A percentile compares a stretch with the other conserved stretches of the same genome.
These are phyloP conservation scores for Cicer bijugum DNA, from an alignment of 306 rosid species.

Conservation along the genomic window DNA sequence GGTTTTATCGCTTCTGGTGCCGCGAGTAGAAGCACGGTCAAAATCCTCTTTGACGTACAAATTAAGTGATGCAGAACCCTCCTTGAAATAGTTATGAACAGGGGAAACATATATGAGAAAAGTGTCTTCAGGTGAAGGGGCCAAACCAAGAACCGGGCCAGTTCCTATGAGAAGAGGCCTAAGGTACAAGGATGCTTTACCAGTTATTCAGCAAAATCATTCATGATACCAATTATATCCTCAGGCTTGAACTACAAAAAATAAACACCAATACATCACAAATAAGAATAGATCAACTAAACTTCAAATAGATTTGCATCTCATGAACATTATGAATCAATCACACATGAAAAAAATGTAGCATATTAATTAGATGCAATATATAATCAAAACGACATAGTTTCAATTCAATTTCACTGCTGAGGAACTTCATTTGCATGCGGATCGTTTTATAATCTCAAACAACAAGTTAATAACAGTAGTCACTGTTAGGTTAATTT, in stretches of 20 bases:
- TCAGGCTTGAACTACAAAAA: conserved; percentile 65
- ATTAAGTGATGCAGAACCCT: conserved; percentile 82
- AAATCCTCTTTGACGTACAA: conserved; percentile 76
- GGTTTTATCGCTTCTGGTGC: conserved; percentile 80
- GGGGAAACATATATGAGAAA: conserved; percentile 87
- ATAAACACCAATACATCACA: conserved; percentile 22
- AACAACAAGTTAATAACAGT: no score
- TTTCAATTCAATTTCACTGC: background rate
- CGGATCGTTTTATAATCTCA: conserved; percentile 17
- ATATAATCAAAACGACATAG: background rate
- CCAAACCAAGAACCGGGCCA: conserved; percentile 82
- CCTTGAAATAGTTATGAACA: conserved; percentile 91
- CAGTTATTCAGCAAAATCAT: conserved; percentile 14
- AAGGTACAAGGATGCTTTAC: conserved; percentile 78
- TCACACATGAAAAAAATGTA: background rate
- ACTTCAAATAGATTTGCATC: conserved; percentile 33
- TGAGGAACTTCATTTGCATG: conserved; percentile 23
- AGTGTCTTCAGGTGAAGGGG: conserved; percentile 77
- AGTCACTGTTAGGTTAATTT: no score
- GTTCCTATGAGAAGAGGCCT: conserved; percentile 88
- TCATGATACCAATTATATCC: conserved; percentile 55
- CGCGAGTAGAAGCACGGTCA: conserved; percentile 80
- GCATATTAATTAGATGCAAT: background rate
- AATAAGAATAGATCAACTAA: conserved; percentile 32
- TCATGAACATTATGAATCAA: background rate